A percentile compares a stretch with the other conserved stretches of the same genome.
These are phyloP conservation scores for Botrytis sinoallii DNA, from an alignment of 2,329 filamentous ascomycete species.

Conservation along the genomic window DNA sequence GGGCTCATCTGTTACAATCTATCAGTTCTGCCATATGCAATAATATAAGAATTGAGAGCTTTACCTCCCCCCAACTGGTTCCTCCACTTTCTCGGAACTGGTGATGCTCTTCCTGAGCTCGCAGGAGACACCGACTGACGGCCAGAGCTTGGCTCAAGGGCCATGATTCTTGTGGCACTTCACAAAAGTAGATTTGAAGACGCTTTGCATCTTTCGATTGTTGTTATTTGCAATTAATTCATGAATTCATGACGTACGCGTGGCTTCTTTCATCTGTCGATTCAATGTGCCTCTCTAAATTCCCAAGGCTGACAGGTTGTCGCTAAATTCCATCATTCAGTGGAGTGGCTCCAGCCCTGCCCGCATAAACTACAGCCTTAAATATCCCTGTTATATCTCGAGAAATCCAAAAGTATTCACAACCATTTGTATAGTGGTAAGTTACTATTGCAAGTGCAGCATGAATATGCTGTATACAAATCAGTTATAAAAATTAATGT, in stretches of 20 bases:
- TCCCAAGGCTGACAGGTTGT: conserved; percentile 20
- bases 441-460: conserved; percentile 3
- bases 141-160: conserved; percentile 57
- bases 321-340: conserved; percentile 17
- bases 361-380: conserved; percentile 11
- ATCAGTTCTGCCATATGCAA: conserved; percentile 4
- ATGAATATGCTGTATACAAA: not conserved
- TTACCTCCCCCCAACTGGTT: conserved; percentile 75
- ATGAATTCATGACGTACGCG: conserved; percentile 21
- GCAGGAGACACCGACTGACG: conserved; percentile 68
- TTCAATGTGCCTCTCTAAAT: conserved; percentile 2
- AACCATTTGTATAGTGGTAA: not conserved
- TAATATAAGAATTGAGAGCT: not conserved
- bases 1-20: conserved; percentile 48
- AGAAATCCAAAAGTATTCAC: conserved; percentile 2
- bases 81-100: conserved; percentile 71
- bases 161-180: conserved; percentile 48
- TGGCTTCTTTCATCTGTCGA: conserved; percentile 26
- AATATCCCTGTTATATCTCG: conserved; percentile 4
- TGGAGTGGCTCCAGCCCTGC: conserved; percentile 15
- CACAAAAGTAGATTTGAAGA: conserved; percentile 25
- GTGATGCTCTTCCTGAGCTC: conserved; percentile 79
- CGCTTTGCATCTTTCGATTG: conserved; percentile 28
- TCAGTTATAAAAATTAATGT: not conserved
- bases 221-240: conserved; percentile 17